Evolutionary conservation across 352 stramenopile genomes (phyloP).

Genomic region (Pythium scleroteichum): DNA sequence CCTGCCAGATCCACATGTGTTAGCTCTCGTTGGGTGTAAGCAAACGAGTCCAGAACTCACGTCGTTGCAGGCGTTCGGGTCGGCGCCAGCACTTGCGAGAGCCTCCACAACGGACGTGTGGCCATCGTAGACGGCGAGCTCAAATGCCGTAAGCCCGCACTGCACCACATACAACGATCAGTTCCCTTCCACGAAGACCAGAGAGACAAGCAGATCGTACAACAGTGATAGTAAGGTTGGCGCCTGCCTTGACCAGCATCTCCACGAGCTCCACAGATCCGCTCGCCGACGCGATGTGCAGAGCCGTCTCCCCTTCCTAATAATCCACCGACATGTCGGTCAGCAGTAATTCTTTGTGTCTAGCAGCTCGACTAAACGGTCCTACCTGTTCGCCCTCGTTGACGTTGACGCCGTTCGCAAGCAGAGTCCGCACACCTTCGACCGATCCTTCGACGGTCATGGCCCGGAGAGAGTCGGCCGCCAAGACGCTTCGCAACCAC

Average conservation of each 20-base stretch:
- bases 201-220: too few relatives aligned
- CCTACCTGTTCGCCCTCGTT: conserved; percentile 3
- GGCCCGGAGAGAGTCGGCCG: neutral
- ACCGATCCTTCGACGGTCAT: neutral
- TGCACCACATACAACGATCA: neutral
- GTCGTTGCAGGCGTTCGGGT: conserved; percentile 2
- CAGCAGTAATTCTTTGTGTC: too few relatives aligned
- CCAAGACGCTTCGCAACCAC: neutral
- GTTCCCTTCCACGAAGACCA: too few relatives aligned
- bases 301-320: conserved; percentile 1
- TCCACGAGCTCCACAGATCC: neutral
- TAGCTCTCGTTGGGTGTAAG: neutral
- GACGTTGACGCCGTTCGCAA: neutral
- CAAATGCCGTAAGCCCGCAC: conserved; percentile 1
- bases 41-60: neutral
- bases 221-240: neutral
- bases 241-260: conserved; percentile 1
- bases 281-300: conserved; percentile 1
- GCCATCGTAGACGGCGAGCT: conserved; percentile 3
- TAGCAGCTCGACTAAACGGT: too few relatives aligned
- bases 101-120: neutral
- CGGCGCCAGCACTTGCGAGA: neutral
- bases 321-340: too few relatives aligned
- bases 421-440: neutral
- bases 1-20: neutral